These are phyloP conservation scores for Trichosporon inkin DNA, from an alignment of 1,284 basidiomycete species.

Conservation along the genomic window DNA sequence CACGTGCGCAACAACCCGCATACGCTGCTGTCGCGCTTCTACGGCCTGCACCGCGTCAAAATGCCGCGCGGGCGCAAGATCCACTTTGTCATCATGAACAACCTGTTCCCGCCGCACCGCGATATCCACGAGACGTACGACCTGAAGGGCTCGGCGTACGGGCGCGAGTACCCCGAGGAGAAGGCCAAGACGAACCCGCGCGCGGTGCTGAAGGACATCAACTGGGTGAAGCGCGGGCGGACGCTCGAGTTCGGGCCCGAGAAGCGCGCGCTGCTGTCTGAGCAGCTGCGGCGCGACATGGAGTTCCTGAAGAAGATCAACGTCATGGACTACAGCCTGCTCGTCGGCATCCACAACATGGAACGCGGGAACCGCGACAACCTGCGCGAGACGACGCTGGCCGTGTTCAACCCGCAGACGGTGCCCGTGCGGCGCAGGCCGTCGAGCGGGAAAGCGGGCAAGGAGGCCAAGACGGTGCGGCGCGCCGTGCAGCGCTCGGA, in stretches of 20 bases:
- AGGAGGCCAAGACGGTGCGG: slow-evolving; percentile 75
- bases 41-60: slow-evolving; percentile 95
- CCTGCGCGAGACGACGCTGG: slow-evolving; percentile 79
- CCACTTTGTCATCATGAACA: slow-evolving; percentile 99
- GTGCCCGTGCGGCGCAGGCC: slow-evolving; percentile 57
- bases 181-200: slow-evolving; percentile 72
- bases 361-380: slow-evolving; percentile 85
- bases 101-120: slow-evolving; percentile 93
- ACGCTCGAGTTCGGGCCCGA: slow-evolving; percentile 86
- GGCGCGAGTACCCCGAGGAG: slow-evolving; percentile 82
- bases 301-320: slow-evolving; percentile 74
- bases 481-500: slow-evolving; percentile 80
- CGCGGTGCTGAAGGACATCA: slow-evolving; percentile 90
- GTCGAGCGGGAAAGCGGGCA: slow-evolving; percentile 58
- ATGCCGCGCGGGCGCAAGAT: slow-evolving; percentile 90
- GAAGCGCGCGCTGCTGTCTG: slow-evolving; percentile 82
- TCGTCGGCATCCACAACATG: slow-evolving; percentile 93
- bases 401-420: slow-evolving; percentile 69
- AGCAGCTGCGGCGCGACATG: slow-evolving; percentile 81
- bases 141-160: slow-evolving; percentile 89
- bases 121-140: slow-evolving; percentile 98
- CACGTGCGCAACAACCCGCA: slow-evolving; percentile 90
- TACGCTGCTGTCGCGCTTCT: slow-evolving; percentile 88
- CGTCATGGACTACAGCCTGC: slow-evolving; percentile 95
- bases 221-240: slow-evolving; percentile 83